Evolutionary conservation across 2,329 filamentous ascomycete genomes (phyloP).

Genomic region (Stachybotrys elegans): DNA sequence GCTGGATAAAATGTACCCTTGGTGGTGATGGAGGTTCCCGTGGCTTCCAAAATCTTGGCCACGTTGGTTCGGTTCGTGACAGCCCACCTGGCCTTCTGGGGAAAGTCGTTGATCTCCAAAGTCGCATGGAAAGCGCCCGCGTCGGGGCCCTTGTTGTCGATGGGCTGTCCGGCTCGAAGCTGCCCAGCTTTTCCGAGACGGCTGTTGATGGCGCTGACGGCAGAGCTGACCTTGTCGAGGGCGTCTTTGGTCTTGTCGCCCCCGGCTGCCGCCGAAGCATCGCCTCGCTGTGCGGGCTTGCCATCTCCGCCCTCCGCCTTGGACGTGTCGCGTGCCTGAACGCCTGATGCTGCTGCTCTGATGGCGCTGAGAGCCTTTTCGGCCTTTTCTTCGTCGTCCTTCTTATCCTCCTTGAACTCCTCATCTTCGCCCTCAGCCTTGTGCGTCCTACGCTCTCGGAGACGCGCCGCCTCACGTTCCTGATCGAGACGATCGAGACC

Average conservation of each 20-base stretch:
- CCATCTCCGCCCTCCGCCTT: slow-evolving; percentile 36
- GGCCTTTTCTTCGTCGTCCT: slow-evolving; percentile 66
- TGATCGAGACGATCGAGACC: slow-evolving; percentile 88
- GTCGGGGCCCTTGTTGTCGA: slow-evolving; percentile 97
- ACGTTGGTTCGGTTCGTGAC: slow-evolving; percentile 98
- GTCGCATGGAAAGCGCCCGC: slow-evolving; percentile 96
- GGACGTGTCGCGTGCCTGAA: slow-evolving; percentile 46
- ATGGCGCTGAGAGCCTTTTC: slow-evolving; percentile 64
- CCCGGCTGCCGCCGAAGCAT: slow-evolving; percentile 51
- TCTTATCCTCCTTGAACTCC: slow-evolving; percentile 75
- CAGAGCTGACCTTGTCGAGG: slow-evolving; percentile 83
- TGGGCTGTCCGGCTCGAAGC: slow-evolving; percentile 85
- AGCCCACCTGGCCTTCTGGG: slow-evolving; percentile 96
- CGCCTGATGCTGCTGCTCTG: slow-evolving; percentile 54
- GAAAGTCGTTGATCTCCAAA: slow-evolving; percentile 98
- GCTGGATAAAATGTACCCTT: slow-evolving; percentile 86
- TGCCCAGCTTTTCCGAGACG: slow-evolving; percentile 86
- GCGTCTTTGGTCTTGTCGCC: slow-evolving; percentile 58
- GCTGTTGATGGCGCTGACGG: slow-evolving; percentile 84
- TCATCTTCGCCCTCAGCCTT: slow-evolving; percentile 83
- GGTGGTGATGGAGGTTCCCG: slow-evolving; percentile 92
- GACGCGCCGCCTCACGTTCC: slow-evolving; percentile 80
- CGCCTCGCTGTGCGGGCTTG: slow-evolving; percentile 29
- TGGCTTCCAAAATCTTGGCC: slow-evolving; percentile 92
- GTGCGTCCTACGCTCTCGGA: slow-evolving; percentile 82